These are phyloP conservation scores for Mucor mucedo DNA, from an alignment of 371 early-diverging fungal genomes.

Conservation along the genomic window DNA sequence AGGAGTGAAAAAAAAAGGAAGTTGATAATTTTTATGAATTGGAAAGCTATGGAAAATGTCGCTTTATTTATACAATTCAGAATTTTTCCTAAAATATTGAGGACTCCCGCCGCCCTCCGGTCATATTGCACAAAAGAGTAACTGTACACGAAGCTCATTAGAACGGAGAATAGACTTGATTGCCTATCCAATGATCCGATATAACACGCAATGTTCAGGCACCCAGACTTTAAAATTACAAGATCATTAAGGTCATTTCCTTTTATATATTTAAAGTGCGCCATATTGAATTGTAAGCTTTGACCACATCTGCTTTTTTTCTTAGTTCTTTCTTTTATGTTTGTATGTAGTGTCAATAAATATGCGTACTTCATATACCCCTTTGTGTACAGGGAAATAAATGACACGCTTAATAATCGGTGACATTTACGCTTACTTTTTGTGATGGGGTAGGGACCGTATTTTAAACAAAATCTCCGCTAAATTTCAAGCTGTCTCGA, in stretches of 20 bases:
- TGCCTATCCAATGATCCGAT: not conserved
- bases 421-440: too few relatives aligned
- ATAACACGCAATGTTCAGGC: not conserved
- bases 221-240: not conserved
- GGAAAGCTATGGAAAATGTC: not conserved
- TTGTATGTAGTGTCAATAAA: too few relatives aligned
- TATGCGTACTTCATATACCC: too few relatives aligned
- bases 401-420: too few relatives aligned
- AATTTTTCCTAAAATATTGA: not conserved
- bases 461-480: too few relatives aligned
- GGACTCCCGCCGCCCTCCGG: conserved; percentile 9
- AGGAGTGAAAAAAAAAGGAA: conserved; percentile 5
- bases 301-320: not conserved
- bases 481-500: too few relatives aligned
- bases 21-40: conserved; percentile 3
- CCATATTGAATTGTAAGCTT: not conserved
- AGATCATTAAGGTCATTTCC: not conserved
- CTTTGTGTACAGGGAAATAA: too few relatives aligned
- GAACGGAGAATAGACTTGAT: conserved; percentile 11
- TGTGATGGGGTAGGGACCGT: too few relatives aligned
- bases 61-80: conserved; percentile 1
- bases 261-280: not conserved
- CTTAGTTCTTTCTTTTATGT: not conserved
- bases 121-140: conserved; percentile 12
- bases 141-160: conserved; percentile 16